phyloP scores from a whole-genome alignment of 2,329 filamentous ascomycete species.

The Ascochyta pisi region DNA sequence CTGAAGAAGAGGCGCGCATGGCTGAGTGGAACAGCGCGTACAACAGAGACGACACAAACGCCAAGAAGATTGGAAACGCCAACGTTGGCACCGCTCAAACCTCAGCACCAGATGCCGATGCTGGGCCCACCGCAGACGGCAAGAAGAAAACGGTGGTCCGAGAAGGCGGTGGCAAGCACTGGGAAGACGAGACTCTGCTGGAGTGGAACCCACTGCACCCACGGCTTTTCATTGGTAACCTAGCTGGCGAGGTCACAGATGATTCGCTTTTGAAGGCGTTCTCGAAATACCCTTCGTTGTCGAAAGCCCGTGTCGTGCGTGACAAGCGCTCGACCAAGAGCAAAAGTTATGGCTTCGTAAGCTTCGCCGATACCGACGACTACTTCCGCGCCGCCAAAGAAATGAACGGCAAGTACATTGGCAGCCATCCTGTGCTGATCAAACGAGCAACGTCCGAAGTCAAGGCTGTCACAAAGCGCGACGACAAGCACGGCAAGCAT shows the following conservation, averaged over 20 bases:
- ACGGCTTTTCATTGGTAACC: slow-evolving; percentile 93
- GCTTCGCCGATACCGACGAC: slow-evolving; percentile 92
- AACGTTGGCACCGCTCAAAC: slow-evolving; percentile 43
- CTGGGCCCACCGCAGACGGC: slow-evolving; percentile 58
- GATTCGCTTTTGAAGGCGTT: slow-evolving; percentile 96
- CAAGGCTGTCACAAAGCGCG: slow-evolving; percentile 70
- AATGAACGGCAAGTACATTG: slow-evolving; percentile 99
- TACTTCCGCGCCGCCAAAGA: slow-evolving; percentile 96
- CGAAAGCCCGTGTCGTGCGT: slow-evolving; percentile 90
- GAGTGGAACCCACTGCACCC: slow-evolving; percentile 97
- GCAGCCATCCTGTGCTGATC: slow-evolving; percentile 89
- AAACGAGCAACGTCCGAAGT: slow-evolving; percentile 92
- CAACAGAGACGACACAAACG: slow-evolving; percentile 64
- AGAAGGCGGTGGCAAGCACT: slow-evolving; percentile 87
- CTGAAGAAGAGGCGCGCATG: slow-evolving; percentile 88
- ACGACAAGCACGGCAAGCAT: slow-evolving; percentile 46
- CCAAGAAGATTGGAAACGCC: slow-evolving; percentile 54
- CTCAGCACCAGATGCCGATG: slow-evolving; percentile 54
- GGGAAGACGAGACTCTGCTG: slow-evolving; percentile 85
- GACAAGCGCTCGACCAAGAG: slow-evolving; percentile 97
- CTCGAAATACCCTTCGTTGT: slow-evolving; percentile 81
- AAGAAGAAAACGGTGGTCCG: slow-evolving; percentile 88
- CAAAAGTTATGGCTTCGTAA: slow-evolving; percentile 95
- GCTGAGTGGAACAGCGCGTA: slow-evolving; percentile 96
- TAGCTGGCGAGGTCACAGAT: slow-evolving; percentile 96